Percentiles rank a stretch among this genome's conserved stretches.
Evolutionary conservation across 2,329 filamentous ascomycete genomes (phyloP).

Genomic region (Bipolaris gigantea): DNA sequence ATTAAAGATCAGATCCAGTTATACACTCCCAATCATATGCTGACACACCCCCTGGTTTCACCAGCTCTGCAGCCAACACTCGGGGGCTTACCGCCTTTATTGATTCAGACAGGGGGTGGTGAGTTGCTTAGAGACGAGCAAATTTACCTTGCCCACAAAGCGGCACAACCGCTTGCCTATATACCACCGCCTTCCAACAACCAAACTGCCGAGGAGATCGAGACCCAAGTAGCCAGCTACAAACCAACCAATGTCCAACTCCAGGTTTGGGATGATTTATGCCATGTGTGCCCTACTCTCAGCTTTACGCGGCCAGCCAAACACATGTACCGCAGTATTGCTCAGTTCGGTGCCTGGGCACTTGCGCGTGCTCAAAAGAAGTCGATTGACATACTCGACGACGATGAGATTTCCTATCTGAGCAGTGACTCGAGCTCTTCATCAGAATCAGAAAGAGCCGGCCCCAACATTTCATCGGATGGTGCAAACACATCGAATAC

Average conservation of each 20-base stretch:
- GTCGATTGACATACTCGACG: constrained; percentile 78
- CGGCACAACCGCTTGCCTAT: constrained; percentile 78
- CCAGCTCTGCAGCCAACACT: constrained; percentile 85
- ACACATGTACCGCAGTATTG: constrained; percentile 89
- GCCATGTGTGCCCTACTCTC: constrained; percentile 89
- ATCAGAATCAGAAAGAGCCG: constrained; percentile 16
- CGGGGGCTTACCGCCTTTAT: constrained; percentile 82
- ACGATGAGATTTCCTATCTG: constrained; percentile 75
- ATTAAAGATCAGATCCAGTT: constrained; percentile 94
- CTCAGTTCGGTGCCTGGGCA: constrained; percentile 92
- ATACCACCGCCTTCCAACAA: constrained; percentile 56
- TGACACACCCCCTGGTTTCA: constrained; percentile 87
- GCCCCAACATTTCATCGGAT: constrained; percentile 25
- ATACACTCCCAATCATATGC: constrained; percentile 78
- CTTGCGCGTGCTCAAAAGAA: constrained; percentile 79
- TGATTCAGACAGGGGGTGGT: constrained; percentile 84
- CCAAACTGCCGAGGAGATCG: constrained; percentile 57
- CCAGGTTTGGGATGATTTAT: constrained; percentile 94
- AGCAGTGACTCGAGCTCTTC: constrained; percentile 55
- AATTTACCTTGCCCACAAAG: constrained; percentile 93
- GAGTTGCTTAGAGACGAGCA: constrained; percentile 93
- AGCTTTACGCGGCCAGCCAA: constrained; percentile 96
- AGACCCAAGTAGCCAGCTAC: constrained; percentile 70
- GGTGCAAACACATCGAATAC: constrained; percentile 23
- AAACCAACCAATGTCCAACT: constrained; percentile 88